Conservation (phyloP, 345 rosid species). For the Salix viminalis region DNA sequence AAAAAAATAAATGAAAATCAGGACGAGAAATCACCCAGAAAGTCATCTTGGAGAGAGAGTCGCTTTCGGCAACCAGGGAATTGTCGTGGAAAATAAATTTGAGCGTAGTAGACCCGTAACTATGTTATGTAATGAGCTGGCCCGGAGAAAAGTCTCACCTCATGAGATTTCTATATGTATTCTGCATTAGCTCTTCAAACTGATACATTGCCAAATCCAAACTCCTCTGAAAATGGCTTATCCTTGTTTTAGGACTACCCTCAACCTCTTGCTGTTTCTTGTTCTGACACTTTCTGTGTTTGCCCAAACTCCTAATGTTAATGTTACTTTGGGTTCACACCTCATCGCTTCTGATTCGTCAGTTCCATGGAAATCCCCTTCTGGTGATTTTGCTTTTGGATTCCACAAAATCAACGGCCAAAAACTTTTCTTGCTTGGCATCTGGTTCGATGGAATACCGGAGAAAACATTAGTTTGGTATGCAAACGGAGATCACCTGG, state of each 20-base stretch:
- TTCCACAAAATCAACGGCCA: background rate
- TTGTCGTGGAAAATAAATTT: no score
- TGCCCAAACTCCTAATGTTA: background rate
- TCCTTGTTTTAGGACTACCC: background rate
- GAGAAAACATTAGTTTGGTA: conserved; percentile 19
- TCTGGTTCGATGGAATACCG: conserved; percentile 15
- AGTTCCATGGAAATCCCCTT: conserved; percentile 3
- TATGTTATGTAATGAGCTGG: background rate
- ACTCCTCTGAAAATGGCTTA: background rate
- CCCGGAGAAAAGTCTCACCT: background rate
- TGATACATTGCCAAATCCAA: background rate
- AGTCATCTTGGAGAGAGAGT: no score
- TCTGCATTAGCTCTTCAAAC: background rate
- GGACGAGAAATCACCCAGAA: no score
- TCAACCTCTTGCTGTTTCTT: background rate
- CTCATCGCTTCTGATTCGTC: background rate
- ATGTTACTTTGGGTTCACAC: background rate
- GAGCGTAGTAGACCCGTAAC: no score
- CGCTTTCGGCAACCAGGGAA: no score
- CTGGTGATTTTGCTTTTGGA: conserved; percentile 1
- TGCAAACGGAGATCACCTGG: conserved; percentile 17
- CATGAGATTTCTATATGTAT: background rate
- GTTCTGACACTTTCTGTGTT: background rate
- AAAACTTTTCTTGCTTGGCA: conserved; percentile 12
- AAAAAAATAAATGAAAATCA: no score